phyloP scores from a whole-genome alignment of 352 stramenopile genomes.

The Globisporangium parvum region DNA sequence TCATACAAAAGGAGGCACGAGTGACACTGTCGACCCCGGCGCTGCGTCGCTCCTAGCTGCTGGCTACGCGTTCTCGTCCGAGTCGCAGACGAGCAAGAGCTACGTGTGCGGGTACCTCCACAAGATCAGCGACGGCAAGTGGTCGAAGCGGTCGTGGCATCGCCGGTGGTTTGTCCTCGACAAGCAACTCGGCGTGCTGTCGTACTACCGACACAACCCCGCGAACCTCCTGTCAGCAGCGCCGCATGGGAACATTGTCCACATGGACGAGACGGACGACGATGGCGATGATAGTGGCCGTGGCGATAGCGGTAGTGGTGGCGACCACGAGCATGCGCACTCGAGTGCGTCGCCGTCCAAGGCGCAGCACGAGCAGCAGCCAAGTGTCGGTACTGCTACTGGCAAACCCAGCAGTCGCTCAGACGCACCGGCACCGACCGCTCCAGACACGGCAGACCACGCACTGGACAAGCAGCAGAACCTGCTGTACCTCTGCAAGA shows the following conservation, averaged over 20 bases:
- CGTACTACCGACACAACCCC: constrained; percentile 79
- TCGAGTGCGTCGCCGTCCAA: neutral
- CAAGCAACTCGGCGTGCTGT: constrained; percentile 60
- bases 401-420: no score
- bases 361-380: neutral
- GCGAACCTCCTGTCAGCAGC: constrained; percentile 55
- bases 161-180: constrained; percentile 84
- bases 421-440: neutral
- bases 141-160: constrained; percentile 78
- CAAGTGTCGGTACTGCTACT: no score
- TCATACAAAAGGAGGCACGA: neutral
- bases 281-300: constrained; percentile 12
- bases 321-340: no score
- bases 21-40: constrained; percentile 3
- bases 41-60: constrained; percentile 31
- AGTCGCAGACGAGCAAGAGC: constrained; percentile 72
- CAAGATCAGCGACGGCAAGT: constrained; percentile 85
- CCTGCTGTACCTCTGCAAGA: constrained; percentile 69
- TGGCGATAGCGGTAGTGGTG: neutral
- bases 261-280: constrained; percentile 44
- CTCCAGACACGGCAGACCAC: constrained; percentile 1
- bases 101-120: constrained; percentile 81
- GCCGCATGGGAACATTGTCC: constrained; percentile 67
- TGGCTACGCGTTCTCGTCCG: constrained; percentile 65
- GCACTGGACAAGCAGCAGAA: constrained; percentile 30